Evolutionary conservation across 2,329 filamentous ascomycete genomes (phyloP).

Genomic region (Hyphodiscus sp.): DNA sequence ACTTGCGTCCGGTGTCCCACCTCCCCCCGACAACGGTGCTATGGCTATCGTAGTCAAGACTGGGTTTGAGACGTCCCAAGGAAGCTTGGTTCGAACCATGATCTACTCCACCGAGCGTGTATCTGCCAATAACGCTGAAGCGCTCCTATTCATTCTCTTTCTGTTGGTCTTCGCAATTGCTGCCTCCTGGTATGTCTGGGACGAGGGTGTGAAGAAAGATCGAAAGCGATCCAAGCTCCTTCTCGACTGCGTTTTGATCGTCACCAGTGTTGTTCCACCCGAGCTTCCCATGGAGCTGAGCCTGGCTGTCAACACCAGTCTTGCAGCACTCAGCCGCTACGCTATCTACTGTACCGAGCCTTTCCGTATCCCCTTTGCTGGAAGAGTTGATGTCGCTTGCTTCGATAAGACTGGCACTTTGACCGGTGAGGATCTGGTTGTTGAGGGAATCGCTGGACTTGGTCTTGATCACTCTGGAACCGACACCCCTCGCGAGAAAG

Average conservation of each 20-base stretch:
- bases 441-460: conserved; percentile 92
- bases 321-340: conserved; percentile 88
- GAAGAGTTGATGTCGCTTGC: conserved; percentile 91
- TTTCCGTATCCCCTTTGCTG: conserved; percentile 95
- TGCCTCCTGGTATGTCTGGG: conserved; percentile 98
- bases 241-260: conserved; percentile 93
- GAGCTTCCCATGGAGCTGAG: conserved; percentile 98
- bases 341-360: conserved; percentile 99
- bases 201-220: conserved; percentile 88
- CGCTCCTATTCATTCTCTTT: conserved; percentile 96
- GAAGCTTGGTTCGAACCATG: conserved; percentile 96
- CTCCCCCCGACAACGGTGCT: conserved; percentile 88
- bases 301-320: conserved; percentile 93
- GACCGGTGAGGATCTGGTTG: conserved; percentile 92
- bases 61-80: conserved; percentile 97
- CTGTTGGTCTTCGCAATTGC: conserved; percentile 92
- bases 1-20: conserved; percentile 67
- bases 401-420: conserved; percentile 98
- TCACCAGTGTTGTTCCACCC: conserved; percentile 96
- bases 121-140: conserved; percentile 96
- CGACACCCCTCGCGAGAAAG: conserved; percentile 58
- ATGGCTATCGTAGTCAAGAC: conserved; percentile 95
- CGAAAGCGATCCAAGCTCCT: conserved; percentile 96
- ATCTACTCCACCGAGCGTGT: conserved; percentile 99
- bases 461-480: conserved; percentile 63